A percentile compares a stretch with the other conserved stretches of the same genome.
Evolutionary conservation across 805 yeast genomes (phyloP).

Genomic region (Clavispora vitiphila): DNA sequence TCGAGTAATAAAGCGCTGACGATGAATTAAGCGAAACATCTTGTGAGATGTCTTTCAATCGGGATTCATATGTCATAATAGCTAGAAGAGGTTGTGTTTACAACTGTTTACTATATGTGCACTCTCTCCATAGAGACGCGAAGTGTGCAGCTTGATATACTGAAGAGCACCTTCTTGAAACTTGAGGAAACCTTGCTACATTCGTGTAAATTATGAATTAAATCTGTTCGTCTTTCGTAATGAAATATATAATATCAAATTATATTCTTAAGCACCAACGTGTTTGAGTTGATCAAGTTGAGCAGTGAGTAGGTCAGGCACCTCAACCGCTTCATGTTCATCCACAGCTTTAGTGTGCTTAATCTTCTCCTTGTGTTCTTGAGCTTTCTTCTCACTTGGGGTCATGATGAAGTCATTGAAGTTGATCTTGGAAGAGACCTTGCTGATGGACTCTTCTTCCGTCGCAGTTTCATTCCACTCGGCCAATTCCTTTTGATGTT

Average conservation of each 20-base stretch:
- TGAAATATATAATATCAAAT: not conserved
- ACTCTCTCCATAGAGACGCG: no score
- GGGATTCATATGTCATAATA: not conserved
- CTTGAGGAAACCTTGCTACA: no score
- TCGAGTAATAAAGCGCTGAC: not conserved
- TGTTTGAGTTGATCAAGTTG: slow-evolving; percentile 35
- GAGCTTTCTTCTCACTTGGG: slow-evolving; percentile 27
- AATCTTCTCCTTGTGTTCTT: slow-evolving; percentile 11
- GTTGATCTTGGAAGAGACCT: slow-evolving; percentile 29
- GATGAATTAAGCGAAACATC: not conserved
- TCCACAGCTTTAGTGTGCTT: slow-evolving; percentile 15
- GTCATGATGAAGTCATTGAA: slow-evolving; percentile 44
- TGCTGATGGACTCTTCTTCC: slow-evolving; percentile 26
- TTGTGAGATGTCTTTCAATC: not conserved
- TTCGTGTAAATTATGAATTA: no score
- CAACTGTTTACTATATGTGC: not conserved
- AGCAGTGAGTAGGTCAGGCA: slow-evolving; percentile 45
- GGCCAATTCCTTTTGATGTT: slow-evolving; percentile 62
- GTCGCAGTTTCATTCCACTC: slow-evolving; percentile 63
- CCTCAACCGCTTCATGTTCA: slow-evolving; percentile 45
- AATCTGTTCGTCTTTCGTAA: no score
- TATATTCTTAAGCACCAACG: slow-evolving; percentile 14
- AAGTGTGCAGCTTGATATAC: no score
- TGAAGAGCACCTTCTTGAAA: no score
- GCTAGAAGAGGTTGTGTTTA: not conserved